A percentile compares a stretch with the other conserved stretches of the same genome.
These are phyloP conservation scores for Colletotrichum siamense DNA, from an alignment of 2,329 filamentous ascomycete species.

Conservation along the genomic window DNA sequence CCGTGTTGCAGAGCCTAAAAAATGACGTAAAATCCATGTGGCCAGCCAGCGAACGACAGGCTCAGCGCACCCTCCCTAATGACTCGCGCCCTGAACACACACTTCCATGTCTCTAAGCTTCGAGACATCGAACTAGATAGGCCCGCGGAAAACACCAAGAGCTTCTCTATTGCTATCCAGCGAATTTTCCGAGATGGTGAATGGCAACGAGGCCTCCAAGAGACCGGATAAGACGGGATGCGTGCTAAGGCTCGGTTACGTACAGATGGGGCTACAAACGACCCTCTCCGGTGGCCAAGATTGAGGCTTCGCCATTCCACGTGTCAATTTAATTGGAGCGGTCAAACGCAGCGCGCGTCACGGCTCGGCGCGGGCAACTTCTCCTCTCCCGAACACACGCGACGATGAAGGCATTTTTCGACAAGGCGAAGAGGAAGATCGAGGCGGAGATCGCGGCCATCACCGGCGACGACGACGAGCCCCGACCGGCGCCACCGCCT, in stretches of 20 bases:
- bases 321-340: conserved; percentile 21
- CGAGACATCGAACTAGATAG: neutral
- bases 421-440: conserved; percentile 14
- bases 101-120: neutral
- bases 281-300: conserved; percentile 3
- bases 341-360: conserved; percentile 9
- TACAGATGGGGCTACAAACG: neutral
- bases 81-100: neutral
- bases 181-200: neutral
- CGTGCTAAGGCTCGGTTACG: conserved; percentile 20
- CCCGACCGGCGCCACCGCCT: neutral
- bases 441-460: conserved; percentile 19
- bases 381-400: neutral
- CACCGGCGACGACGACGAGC: conserved; percentile 16
- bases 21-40: neutral
- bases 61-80: neutral
- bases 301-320: conserved; percentile 18
- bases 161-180: neutral
- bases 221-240: conserved; percentile 12
- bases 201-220: neutral
- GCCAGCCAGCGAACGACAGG: neutral
- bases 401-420: conserved; percentile 18
- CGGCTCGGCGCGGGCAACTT: neutral
- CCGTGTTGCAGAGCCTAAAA: neutral
- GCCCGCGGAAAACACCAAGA: neutral